Evolutionary conservation across 108 stramenopile species (phyloP).

Genomic region (Schizochytrium sp.): DNA sequence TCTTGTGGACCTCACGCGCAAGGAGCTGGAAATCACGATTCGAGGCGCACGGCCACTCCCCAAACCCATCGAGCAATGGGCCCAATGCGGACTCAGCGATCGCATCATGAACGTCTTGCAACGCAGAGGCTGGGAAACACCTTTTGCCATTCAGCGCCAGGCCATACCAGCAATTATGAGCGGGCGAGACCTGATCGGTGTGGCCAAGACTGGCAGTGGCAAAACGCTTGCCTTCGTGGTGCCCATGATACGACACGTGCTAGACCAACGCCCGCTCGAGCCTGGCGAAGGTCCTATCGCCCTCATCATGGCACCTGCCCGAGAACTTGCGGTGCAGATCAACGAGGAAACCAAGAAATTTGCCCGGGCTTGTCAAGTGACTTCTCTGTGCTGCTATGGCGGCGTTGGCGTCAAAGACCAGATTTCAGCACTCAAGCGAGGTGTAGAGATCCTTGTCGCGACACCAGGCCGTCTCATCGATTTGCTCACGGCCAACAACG

Average conservation of each 20-base stretch:
- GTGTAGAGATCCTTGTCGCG: conserved; percentile 88
- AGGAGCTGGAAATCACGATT: not conserved
- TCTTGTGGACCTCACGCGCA: not conserved
- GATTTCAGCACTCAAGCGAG: conserved; percentile 90
- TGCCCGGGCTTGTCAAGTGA: conserved; percentile 20
- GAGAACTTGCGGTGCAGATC: conserved; percentile 93
- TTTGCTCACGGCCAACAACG: conserved; percentile 94
- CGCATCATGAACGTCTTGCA: conserved; percentile 36
- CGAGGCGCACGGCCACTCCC: conserved; percentile 14
- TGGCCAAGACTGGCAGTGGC: conserved; percentile 94
- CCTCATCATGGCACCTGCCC: conserved; percentile 84
- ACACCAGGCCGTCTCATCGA: conserved; percentile 98
- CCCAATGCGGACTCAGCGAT: not conserved
- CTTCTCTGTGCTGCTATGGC: conserved; percentile 78
- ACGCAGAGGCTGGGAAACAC: conserved; percentile 48
- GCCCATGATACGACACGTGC: conserved; percentile 84
- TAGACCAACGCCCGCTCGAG: conserved; percentile 80
- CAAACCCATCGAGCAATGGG: conserved; percentile 9
- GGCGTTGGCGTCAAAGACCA: conserved; percentile 93
- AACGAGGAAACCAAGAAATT: conserved; percentile 62
- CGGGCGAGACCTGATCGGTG: conserved; percentile 95
- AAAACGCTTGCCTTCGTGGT: conserved; percentile 92
- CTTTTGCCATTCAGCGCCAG: conserved; percentile 93
- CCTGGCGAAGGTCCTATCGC: conserved; percentile 90
- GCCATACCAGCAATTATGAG: conserved; percentile 95